Base-by-base conservation (phyloP, 352 stramenopile species). In the Phytophthora capsici region DNA sequence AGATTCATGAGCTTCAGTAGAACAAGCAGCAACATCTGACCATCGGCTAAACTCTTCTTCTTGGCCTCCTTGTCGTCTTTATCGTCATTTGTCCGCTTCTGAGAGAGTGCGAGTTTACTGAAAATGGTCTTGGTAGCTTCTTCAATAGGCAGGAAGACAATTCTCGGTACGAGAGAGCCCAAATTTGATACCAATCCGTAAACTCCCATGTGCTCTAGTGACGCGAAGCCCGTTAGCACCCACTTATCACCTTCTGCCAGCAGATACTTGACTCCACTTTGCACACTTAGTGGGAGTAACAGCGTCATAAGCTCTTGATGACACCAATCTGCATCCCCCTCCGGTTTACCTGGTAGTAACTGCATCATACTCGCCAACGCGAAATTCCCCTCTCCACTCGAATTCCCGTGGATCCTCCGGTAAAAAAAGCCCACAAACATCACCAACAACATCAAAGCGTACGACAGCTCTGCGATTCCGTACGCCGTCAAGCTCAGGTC, bases 161-260 rank as follows among this genome's bases (percentile, higher is more conserved):
- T 92, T 19, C 97, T 85, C 34, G 96, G 94, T 36, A 97, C 95
- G 47, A 99, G 84, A 19, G 95, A 98, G 12, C 97, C 97, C 57
- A 99, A 92, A 54, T 98, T 96, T 66, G 94, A 95, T 20, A 96
- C 96, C 40, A 99, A 89, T 45, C 96, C 96, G 73, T 99, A 99
- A 6, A 99, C 81, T 20, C 96, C 97, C 88, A 98, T 96, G 65
- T 98, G 83, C 71, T 99, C 86, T 40, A 94, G 86, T 46, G 84
- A 89, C 43, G 87, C 88, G n/a, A 97, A 87, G 4, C 90, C 63
- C 13, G 95, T 90, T 6, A 99, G 77, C 4, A 98, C 85, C 73
- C 98, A 97, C 68, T 97, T 97, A 77, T 99, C 96, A 16, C 93
- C 97, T 71, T 99, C 96, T 0, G 95, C 99, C 25, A 99, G 80